These are phyloP conservation scores for Penicillium sp. DNA, from an alignment of 2,329 filamentous ascomycete genomes.

Conservation along the genomic window DNA sequence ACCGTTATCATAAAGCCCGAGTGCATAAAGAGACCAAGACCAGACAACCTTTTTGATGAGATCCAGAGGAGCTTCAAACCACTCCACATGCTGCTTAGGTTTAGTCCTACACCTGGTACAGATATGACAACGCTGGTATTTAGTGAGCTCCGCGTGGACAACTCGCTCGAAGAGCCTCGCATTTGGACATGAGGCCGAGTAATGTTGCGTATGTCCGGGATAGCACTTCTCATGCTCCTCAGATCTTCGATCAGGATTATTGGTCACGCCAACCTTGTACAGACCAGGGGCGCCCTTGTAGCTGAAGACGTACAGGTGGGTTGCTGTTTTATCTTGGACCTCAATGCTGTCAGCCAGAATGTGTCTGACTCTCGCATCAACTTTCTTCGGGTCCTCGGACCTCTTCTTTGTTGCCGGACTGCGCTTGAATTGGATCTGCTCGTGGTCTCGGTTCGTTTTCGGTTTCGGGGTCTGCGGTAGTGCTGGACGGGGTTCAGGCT, in stretches of 20 bases:
- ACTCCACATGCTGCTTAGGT: background rate
- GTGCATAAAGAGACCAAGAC: too few species aligned
- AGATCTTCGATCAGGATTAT: background rate
- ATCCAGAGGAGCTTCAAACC: conserved; percentile 2
- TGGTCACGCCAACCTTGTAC: conserved; percentile 1
- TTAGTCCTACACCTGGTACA: background rate
- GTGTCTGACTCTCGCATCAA: background rate
- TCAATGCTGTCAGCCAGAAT: background rate
- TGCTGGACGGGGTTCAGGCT: background rate
- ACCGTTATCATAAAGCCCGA: too few species aligned
- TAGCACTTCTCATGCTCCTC: background rate
- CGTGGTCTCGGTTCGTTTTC: background rate
- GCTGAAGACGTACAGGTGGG: conserved; percentile 2
- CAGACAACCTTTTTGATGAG: background rate
- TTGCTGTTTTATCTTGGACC: background rate
- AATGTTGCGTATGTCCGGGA: background rate
- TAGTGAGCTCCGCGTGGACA: background rate
- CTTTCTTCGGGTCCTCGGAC: too few species aligned
- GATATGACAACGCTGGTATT: background rate
- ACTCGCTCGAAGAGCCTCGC: background rate
- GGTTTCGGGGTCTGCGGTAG: background rate
- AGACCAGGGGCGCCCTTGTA: background rate
- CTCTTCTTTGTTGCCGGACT: too few species aligned
- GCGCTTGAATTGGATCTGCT: too few species aligned
- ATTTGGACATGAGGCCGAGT: background rate